Evolutionary conservation across 1,284 basidiomycete genomes (phyloP).

Genomic region (Austroboletus novae-zelandiae): DNA sequence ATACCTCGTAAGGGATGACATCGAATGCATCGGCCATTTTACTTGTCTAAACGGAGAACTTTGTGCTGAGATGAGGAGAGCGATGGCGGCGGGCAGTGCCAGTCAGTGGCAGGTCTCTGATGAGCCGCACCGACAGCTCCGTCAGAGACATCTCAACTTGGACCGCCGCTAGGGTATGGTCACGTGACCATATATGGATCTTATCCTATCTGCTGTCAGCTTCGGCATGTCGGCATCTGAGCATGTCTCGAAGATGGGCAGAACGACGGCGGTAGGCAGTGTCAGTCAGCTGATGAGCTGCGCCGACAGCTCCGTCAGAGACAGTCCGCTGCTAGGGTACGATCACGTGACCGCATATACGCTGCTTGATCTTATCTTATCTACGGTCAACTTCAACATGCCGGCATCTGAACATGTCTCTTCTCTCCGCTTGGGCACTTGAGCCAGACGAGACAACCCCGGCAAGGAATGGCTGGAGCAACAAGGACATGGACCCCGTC

Average conservation of each 20-base stretch:
- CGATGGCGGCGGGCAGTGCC: neutral
- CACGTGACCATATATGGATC: slow-evolving; percentile 25
- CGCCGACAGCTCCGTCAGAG: neutral
- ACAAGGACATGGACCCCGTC: slow-evolving; percentile 75
- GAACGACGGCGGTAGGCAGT: neutral
- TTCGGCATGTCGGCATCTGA: neutral
- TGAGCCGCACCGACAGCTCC: neutral
- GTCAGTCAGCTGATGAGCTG: neutral
- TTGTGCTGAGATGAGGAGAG: neutral
- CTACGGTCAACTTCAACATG: neutral
- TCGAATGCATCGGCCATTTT: slow-evolving; percentile 68
- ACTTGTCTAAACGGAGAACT: neutral
- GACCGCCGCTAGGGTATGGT: slow-evolving; percentile 13
- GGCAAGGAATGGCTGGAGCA: slow-evolving; percentile 57
- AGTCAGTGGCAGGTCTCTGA: neutral
- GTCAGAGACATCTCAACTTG: slow-evolving; percentile 5
- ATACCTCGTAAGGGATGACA: slow-evolving; percentile 76
- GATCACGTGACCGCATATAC: slow-evolving; percentile 23
- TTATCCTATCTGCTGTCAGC: slow-evolving; percentile 13
- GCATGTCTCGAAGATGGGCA: slow-evolving; percentile 1
- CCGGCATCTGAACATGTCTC: slow-evolving; percentile 2
- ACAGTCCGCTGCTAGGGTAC: slow-evolving; percentile 12
- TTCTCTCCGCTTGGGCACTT: slow-evolving; percentile 36
- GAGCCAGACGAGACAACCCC: slow-evolving; percentile 48
- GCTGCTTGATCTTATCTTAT: slow-evolving; percentile 17